phyloP scores from a whole-genome alignment of 805 yeast genomes.

The Candida railenensis region DNA sequence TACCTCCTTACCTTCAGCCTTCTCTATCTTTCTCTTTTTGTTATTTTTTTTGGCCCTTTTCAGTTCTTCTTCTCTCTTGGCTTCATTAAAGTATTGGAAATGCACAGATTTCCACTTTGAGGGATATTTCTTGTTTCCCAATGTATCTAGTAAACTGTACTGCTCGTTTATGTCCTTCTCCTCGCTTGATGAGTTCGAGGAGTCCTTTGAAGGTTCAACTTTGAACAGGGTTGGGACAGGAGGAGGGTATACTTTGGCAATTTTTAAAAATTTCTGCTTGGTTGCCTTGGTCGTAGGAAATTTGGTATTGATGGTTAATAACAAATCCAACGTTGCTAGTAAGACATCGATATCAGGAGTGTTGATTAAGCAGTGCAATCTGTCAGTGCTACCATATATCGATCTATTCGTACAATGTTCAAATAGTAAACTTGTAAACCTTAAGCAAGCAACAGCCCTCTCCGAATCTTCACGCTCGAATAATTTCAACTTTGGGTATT shows the following conservation, averaged over 20 bases:
- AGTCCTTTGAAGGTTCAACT: conserved; percentile 21
- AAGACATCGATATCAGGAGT: conserved; percentile 61
- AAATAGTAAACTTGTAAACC: conserved; percentile 61
- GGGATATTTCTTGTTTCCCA: conserved; percentile 46
- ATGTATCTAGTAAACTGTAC: conserved; percentile 47
- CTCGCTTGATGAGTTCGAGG: conserved; percentile 3
- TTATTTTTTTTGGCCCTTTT: conserved; percentile 17
- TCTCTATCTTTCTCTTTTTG: conserved; percentile 10
- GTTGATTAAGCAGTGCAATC: conserved; percentile 56
- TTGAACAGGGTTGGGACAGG: conserved; percentile 37
- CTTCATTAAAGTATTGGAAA: conserved; percentile 45
- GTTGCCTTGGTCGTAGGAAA: conserved; percentile 43
- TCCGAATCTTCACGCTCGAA: conserved; percentile 47
- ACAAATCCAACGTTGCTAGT: conserved; percentile 58
- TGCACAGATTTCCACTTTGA: conserved; percentile 55
- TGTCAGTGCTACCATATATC: conserved; percentile 65
- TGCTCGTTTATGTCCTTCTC: conserved; percentile 31
- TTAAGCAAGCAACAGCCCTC: conserved; percentile 50
- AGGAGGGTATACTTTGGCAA: conserved; percentile 58
- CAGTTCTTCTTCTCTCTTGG: conserved; percentile 8
- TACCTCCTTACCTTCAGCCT: conserved; percentile 3
- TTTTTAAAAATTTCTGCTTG: conserved; percentile 47
- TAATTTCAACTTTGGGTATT: conserved; percentile 44
- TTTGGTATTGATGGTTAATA: conserved; percentile 42
- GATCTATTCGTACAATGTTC: conserved; percentile 68